These are phyloP conservation scores for Silene latifolia DNA, from an alignment of 148 eudicot species.

Conservation along the genomic window DNA sequence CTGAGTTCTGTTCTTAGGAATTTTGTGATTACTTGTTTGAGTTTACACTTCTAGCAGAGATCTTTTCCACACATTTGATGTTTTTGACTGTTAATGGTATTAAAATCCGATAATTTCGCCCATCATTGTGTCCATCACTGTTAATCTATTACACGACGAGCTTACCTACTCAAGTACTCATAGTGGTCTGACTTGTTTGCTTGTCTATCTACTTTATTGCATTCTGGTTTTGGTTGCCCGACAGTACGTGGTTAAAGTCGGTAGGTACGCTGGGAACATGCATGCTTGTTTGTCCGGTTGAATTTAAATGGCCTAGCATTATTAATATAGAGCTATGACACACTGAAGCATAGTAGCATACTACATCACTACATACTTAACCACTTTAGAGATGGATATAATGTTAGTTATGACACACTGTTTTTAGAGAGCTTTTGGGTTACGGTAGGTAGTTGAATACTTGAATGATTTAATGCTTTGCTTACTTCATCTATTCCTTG, in stretches of 20 bases:
- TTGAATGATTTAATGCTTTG: no score
- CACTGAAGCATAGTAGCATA: background rate
- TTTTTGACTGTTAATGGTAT: background rate
- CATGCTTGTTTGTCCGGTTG: conserved; percentile 2
- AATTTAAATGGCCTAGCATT: background rate
- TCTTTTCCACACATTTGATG: background rate
- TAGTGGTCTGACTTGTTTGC: background rate
- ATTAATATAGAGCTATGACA: background rate
- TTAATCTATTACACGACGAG: background rate
- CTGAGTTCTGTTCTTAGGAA: background rate
- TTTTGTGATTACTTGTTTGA: background rate
- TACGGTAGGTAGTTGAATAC: background rate
- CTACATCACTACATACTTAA: background rate
- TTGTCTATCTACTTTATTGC: background rate
- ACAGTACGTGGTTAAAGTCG: background rate
- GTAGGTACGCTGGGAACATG: background rate
- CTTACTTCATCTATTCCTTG: background rate
- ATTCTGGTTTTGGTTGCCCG: background rate
- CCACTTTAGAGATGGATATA: no score
- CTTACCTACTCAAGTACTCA: conserved; percentile 2
- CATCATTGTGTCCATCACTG: background rate
- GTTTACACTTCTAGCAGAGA: background rate
- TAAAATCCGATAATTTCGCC: background rate
- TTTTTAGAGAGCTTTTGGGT: background rate
- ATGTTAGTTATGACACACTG: background rate